phyloP scores from a whole-genome alignment of 2,329 filamentous ascomycete genomes.

The Hypoxylon sp. region DNA sequence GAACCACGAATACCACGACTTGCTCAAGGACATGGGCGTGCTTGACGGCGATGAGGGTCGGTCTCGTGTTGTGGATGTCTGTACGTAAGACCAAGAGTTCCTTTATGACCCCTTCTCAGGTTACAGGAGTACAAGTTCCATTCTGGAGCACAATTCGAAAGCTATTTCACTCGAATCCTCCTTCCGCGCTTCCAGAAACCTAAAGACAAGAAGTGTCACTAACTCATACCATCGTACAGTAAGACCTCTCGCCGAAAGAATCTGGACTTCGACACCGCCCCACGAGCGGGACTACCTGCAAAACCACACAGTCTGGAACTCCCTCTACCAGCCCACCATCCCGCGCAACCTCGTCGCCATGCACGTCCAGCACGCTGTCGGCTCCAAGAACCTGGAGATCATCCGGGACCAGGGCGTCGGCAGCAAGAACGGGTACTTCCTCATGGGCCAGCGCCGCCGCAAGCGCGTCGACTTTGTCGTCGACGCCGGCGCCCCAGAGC shows the following conservation, averaged over 20 bases:
- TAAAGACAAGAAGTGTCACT: too few relatives aligned
- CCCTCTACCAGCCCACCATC: not conserved
- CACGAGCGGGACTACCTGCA: not conserved
- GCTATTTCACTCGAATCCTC: too few relatives aligned
- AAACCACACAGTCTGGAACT: not conserved
- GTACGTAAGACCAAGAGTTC: too few relatives aligned
- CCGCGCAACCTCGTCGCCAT: not conserved
- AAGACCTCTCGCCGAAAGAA: not conserved
- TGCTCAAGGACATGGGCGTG: not conserved
- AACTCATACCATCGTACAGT: too few relatives aligned
- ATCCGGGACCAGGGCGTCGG: not conserved
- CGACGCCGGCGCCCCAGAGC: not conserved
- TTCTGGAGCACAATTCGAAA: too few relatives aligned
- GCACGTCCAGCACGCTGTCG: not conserved
- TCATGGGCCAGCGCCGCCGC: not conserved
- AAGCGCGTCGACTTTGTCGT: slow-evolving; percentile 4
- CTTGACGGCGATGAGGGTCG: not conserved
- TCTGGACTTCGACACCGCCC: not conserved
- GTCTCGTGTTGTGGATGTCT: not conserved
- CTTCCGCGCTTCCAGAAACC: too few relatives aligned
- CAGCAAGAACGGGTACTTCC: not conserved
- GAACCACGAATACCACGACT: not conserved
- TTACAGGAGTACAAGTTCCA: too few relatives aligned
- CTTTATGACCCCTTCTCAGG: too few relatives aligned
- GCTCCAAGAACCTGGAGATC: not conserved